Base-by-base conservation (phyloP, 306 rosid genomes). In the Nissolia schottii region DNA sequence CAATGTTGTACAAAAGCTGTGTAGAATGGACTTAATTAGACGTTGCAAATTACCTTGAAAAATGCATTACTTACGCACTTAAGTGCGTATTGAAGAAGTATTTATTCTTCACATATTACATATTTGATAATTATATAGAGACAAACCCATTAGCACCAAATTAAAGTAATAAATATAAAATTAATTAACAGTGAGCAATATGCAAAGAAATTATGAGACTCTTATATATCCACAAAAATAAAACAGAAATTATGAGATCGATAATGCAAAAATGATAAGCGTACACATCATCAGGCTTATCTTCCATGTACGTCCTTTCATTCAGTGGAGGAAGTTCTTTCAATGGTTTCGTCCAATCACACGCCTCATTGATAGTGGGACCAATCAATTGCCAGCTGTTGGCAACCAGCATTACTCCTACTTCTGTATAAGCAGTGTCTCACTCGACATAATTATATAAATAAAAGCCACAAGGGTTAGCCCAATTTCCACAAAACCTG, bases 331-430 rank as follows among this genome's bases (percentile, higher is more conserved):
- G 41, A 46, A 32, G 4, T 20, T 3, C 25, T 31, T 57, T 20
- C 3, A 55, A 54, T 37, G n/a, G 57, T 70, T 61, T 40, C 25
- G 45, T 70, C 73, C 71, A 9, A 27, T 60, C 57, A 51, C 72
- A 50, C 67, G 8, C 23, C 56, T 28, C 24, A 2, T 0, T n/a
- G 5, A 40, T 2, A 7, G 67, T 53, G 73, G 82, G 82, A 54
- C 77, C 81, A 15, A 40, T 35, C 12, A 35, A 15, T 6, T 3
- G 11, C 75, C 56, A 70, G 75, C 75, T 70, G 28, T 59, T 48
- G 4, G 20, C 64, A 69, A 48, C 28, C 23, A 10, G n/a, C 51
- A 50, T 49, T 24, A n/a, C 19, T 43, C 1, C 20, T 43, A n/a
- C 5, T 0, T 10, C 4, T 40, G 4, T 13, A 2, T 2, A 0